Conservation (phyloP, 192 early-diverging fungal genomes). For the Coemansia sp. region DNA sequence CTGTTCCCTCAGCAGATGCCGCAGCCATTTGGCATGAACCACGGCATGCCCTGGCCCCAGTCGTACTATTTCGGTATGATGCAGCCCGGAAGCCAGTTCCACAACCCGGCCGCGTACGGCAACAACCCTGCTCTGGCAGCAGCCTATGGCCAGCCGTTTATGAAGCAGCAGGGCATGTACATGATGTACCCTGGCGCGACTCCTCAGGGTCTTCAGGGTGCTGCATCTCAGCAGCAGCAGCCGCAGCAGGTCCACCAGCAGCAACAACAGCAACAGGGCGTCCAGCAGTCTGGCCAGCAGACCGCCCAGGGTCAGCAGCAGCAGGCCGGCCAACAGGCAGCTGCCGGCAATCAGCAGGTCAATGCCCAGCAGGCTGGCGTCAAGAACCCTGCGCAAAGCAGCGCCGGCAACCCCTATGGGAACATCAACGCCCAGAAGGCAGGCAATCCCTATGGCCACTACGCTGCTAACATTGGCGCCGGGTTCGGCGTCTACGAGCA, state of each 20-base stretch:
- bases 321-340: slow-evolving; percentile 22
- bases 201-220: slow-evolving; percentile 31
- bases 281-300: slow-evolving; percentile 52
- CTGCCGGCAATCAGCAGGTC: slow-evolving; percentile 24
- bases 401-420: slow-evolving; percentile 24
- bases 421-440: slow-evolving; percentile 52
- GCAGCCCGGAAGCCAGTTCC: slow-evolving; percentile 78
- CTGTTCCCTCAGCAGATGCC: slow-evolving; percentile 53
- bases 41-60: slow-evolving; percentile 74
- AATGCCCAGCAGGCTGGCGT: slow-evolving; percentile 29
- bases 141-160: slow-evolving; percentile 83
- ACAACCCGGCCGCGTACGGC: slow-evolving; percentile 64
- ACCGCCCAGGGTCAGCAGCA: slow-evolving; percentile 28
- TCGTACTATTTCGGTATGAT: slow-evolving; percentile 69
- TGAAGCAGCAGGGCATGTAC: slow-evolving; percentile 90
- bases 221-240: slow-evolving; percentile 40
- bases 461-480: slow-evolving; percentile 41
- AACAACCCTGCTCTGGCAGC: slow-evolving; percentile 62
- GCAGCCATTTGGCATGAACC: slow-evolving; percentile 56
- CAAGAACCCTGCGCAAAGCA: slow-evolving; percentile 38
- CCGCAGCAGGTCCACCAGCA: slow-evolving; percentile 28
- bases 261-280: slow-evolving; percentile 28
- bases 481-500: slow-evolving; percentile 50
- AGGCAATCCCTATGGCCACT: slow-evolving; percentile 48
- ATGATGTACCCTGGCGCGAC: slow-evolving; percentile 65